A percentile compares a stretch with the other conserved stretches of the same genome.
Conservation (phyloP, 2,329 filamentous ascomycete species). For the Clonostachys rosea region DNA sequence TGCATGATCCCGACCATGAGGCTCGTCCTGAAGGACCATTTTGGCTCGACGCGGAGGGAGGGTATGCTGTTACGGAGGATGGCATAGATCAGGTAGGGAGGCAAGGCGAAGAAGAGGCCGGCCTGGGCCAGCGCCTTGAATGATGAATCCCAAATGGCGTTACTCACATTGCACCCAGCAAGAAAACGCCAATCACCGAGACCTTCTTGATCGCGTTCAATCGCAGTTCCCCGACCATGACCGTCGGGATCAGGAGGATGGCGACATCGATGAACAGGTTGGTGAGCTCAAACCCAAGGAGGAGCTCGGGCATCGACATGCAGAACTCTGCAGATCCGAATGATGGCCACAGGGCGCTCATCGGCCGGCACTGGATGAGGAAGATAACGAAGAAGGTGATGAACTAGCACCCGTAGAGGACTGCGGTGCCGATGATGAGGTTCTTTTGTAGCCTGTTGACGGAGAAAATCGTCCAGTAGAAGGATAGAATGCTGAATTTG, state of each 20-base stretch:
- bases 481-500: too few species aligned
- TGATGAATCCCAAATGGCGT: neutral
- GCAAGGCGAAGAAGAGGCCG: neutral
- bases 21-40: neutral
- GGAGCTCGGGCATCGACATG: neutral
- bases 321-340: neutral
- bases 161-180: neutral
- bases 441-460: too few species aligned
- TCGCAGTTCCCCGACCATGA: neutral
- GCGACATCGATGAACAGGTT: neutral
- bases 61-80: neutral
- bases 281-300: neutral
- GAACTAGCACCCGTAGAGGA: too few species aligned
- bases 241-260: neutral
- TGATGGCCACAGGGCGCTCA: neutral
- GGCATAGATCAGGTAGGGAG: neutral
- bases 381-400: neutral
- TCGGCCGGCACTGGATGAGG: neutral
- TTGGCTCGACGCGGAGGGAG: neutral
- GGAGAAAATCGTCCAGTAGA: too few species aligned
- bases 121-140: neutral
- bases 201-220: neutral
- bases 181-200: neutral
- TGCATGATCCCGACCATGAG: neutral
- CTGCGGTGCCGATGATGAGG: too few species aligned